Evolutionary conservation across 108 stramenopile species (phyloP).

Genomic region (Craspedostauros australis): DNA sequence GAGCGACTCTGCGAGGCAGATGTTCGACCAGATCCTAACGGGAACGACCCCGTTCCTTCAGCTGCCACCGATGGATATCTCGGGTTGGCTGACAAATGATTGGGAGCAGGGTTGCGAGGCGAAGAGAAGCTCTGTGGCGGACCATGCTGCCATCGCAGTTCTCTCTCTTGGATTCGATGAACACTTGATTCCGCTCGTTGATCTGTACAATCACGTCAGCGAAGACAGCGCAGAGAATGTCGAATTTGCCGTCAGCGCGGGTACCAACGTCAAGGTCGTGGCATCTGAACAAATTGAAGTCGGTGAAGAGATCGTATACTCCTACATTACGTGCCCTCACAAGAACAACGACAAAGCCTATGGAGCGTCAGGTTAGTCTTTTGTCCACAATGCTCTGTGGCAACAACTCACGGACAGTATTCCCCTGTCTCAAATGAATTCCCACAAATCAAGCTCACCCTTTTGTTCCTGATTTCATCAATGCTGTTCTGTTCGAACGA

Average conservation of each 20-base stretch:
- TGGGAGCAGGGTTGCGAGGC: conserved; percentile 13
- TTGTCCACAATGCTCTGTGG: not conserved
- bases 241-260: too few relatives aligned
- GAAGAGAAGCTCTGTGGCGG: conserved; percentile 9
- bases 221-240: too few relatives aligned
- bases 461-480: too few relatives aligned
- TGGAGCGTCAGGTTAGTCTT: conserved; percentile 10
- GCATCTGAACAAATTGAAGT: conserved; percentile 33
- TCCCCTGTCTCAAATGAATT: too few relatives aligned
- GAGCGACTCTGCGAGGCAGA: conserved; percentile 25
- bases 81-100: conserved; percentile 7
- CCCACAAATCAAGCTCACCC: too few relatives aligned
- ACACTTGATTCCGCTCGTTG: conserved; percentile 38
- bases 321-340: conserved; percentile 68
- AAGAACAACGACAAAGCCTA: conserved; percentile 3
- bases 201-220: conserved; percentile 37
- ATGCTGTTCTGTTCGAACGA: conserved; percentile 1
- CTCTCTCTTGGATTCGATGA: conserved; percentile 52
- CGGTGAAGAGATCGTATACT: conserved; percentile 56
- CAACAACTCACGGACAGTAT: not conserved
- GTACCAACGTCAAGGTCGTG: conserved; percentile 15
- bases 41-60: not conserved
- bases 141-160: conserved; percentile 24
- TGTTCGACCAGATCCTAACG: conserved; percentile 5
- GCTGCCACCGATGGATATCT: not conserved